Evolutionary conservation across 441 rosid genomes (phyloP), one percentile per base, ranked within the genome.

Genomic region (Kokia cookei): DNA sequence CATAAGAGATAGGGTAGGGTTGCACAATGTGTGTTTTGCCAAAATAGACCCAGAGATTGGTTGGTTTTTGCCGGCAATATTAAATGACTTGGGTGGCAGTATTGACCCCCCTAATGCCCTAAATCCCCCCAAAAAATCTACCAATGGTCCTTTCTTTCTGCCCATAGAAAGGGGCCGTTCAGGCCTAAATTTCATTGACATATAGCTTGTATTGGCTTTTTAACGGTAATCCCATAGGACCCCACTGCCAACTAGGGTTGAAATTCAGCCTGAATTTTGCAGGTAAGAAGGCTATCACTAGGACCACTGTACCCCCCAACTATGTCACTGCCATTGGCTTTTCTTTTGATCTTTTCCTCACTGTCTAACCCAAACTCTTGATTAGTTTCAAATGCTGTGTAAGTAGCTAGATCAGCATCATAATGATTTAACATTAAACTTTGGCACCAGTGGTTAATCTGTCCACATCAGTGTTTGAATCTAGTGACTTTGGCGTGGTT

Each of bases 271-370:
- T 27, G 5, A 54, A 71, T 55, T 69, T 69, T 55, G 63, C 26
- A 54, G 12, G 63, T 69, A 59, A 68, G 59, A 4, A 66, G 58
- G 24, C 57, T 15, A 48, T 27, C 15, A 10, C 6, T 15, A 57
- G 84, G 83, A 71, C 85, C 81, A 78, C 84, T 10, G 73, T 69
- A 58, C 65, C 47, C 11, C 40, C 55, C 50, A 22, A 63, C 12
- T 15, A 27, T 2, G 45, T 59, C 75, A n/a, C 73, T 53, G 19
- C 50, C 54, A 24, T 73, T 63, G 82, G 74, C 73, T 51, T 79
- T 81, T 77, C 77, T 35, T 42, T 79, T 58, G 78, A 43, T 57
- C 55, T 77, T 81, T 77, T 75, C 81, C 77, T 74, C 27, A 4
- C 8, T 26, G 26, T 27, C 22, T 22, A 22, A 55, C 37, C 6